Evolutionary conservation across 805 yeast genomes (phyloP).

Genomic region (Kodamaea neixiangensis): DNA sequence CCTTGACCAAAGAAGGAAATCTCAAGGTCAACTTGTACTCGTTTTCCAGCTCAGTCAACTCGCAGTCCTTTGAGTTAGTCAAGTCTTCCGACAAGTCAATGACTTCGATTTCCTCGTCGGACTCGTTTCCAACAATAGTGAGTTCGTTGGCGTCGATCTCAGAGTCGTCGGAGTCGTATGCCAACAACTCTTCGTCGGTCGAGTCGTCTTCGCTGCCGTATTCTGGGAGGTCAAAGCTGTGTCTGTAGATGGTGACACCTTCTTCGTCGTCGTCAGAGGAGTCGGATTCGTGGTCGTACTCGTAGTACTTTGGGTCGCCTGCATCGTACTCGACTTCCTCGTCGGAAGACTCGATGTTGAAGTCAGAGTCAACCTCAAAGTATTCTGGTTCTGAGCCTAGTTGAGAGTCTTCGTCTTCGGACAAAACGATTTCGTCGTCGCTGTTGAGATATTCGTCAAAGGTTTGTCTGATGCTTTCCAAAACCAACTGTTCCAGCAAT

Average conservation of each 20-base stretch:
- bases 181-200: constrained; percentile 38
- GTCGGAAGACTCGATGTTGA: constrained; percentile 20
- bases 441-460: constrained; percentile 38
- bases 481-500: constrained; percentile 33
- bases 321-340: constrained; percentile 23
- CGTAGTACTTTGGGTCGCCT: constrained; percentile 24
- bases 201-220: constrained; percentile 35
- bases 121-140: constrained; percentile 20
- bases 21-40: constrained; percentile 42
- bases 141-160: constrained; percentile 3
- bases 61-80: constrained; percentile 46
- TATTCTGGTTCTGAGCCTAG: constrained; percentile 24
- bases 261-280: constrained; percentile 43
- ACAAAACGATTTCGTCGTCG: constrained; percentile 24
- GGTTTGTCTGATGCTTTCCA: constrained; percentile 39
- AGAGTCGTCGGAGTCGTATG: constrained; percentile 16
- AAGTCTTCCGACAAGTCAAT: constrained; percentile 45
- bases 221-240: constrained; percentile 41
- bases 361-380: constrained; percentile 35
- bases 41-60: constrained; percentile 38
- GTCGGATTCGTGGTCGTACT: constrained; percentile 24
- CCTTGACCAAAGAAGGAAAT: constrained; percentile 42
- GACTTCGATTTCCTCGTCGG: constrained; percentile 33
- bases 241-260: constrained; percentile 45
- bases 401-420: constrained; percentile 22